Base-by-base conservation (phyloP, 1,139 yeast species). In the Debaryomyces coudertii region DNA sequence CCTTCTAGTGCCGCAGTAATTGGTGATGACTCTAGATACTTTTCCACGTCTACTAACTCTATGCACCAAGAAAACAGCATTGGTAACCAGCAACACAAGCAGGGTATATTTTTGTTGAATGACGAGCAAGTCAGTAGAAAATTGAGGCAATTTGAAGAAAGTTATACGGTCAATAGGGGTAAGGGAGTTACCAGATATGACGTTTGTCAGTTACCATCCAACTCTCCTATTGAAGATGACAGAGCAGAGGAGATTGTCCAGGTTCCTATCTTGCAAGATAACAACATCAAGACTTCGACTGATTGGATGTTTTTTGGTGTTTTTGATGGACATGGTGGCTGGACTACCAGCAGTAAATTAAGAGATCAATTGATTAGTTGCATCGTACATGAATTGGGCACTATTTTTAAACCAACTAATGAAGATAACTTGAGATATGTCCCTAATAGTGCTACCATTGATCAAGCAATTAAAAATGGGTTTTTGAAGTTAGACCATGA, bases 301-400 rank as follows among this genome's bases (percentile, higher is more conserved):
- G 97, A 92, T 64, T 87, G 97, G 88, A 87, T 88, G 81, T 90
- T 93, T 61, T 95, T 95, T 79, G 97, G 98, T 2, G 82, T 95
- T 0, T 93, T 86, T 63, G 99, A 93, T 66, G 99, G 99, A 9
- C 99, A 93, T 65, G 90, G 96, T 3, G 99, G 99, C 15, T 90
- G 96, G 85, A 88, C 89, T 49, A 95, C 99, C 1, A 84, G 95
- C 49, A 81, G 90, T 28, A 88, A 85, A 62, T 77, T 93, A 50
- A 79, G 96, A 49, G 95, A 89, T 53, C 84, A 85, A 53, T 74
- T 93, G 56, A 83, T 93, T 27, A 80, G 82, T 47, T 80, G 79
- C 55, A 95, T 93, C 12, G 80, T 90, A n/a, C 76, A 78, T 25
- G 96, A 90, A 57, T 73, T 93, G 47, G 88, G 89, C 42, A 76